phyloP scores from a whole-genome alignment of 2,329 filamentous ascomycete species.

The Pseudogymnoascus sp. region DNA sequence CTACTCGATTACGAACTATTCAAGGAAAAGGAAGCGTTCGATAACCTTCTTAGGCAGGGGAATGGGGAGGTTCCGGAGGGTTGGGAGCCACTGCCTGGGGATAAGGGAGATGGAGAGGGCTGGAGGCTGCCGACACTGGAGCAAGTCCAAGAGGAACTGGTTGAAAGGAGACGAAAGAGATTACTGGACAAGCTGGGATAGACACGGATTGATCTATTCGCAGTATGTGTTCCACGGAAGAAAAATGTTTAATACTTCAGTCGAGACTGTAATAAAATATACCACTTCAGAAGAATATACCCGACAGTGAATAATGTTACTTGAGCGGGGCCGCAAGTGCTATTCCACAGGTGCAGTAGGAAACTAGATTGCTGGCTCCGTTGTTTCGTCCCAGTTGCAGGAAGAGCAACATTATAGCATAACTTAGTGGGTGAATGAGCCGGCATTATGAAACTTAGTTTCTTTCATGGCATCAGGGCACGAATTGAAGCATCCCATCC shows the following conservation, averaged over 20 bases:
- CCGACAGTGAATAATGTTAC: not conserved
- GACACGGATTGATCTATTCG: not conserved
- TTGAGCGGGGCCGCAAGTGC: not conserved
- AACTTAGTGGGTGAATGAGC: not conserved
- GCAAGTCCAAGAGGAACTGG: conserved; percentile 87
- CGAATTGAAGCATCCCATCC: not conserved
- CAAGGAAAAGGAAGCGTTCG: conserved; percentile 74
- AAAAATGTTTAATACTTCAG: not conserved
- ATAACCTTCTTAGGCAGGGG: conserved; percentile 52
- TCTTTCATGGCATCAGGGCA: not conserved
- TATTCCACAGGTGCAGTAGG: not conserved
- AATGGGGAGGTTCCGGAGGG: conserved; percentile 53
- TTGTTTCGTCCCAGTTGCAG: not conserved
- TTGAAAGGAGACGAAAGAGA: conserved; percentile 75
- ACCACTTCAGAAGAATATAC: not conserved
- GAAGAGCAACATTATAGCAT: not conserved
- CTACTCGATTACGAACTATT: conserved; percentile 70
- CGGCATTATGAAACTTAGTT: not conserved
- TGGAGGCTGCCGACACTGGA: conserved; percentile 82
- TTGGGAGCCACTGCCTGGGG: conserved; percentile 83
- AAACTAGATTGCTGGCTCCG: not conserved
- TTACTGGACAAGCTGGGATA: conserved; percentile 62
- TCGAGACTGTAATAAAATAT: not conserved
- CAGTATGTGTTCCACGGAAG: not conserved
- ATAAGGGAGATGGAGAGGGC: conserved; percentile 68